phyloP scores from a whole-genome alignment of 768 basidiomycete genomes.

The Termitomyces sp. region DNA sequence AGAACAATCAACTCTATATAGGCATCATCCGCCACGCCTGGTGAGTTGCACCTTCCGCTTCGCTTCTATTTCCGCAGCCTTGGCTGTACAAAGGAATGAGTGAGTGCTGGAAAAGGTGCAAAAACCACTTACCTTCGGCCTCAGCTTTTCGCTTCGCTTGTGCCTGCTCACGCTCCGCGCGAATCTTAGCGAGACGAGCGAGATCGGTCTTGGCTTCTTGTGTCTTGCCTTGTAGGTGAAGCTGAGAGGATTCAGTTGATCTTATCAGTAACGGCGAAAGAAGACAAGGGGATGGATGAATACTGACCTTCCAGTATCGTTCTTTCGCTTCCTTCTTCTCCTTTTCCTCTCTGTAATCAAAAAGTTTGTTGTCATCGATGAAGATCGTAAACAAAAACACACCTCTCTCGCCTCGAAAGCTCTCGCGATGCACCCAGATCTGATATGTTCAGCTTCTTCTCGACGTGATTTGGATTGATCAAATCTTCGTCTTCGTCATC shows the following conservation, averaged over 20 bases:
- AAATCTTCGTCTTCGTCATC: conserved; percentile 63
- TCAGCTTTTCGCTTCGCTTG: conserved; percentile 88
- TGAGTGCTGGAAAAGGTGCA: not conserved
- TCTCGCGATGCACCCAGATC: conserved; percentile 66
- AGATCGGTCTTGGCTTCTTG: conserved; percentile 88
- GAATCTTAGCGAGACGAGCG: conserved; percentile 80
- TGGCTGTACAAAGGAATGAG: conserved; percentile 38
- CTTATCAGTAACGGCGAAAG: not conserved
- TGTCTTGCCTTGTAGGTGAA: conserved; percentile 82
- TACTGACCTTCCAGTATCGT: conserved; percentile 74
- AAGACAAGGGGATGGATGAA: not conserved
- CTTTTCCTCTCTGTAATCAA: conserved; percentile 69
- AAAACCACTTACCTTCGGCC: conserved; percentile 58
- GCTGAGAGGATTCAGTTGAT: conserved; percentile 30
- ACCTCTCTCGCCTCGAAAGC: conserved; percentile 67
- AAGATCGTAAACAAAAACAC: conserved; percentile 3
- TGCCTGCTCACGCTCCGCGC: conserved; percentile 83
- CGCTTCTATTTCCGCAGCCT: conserved; percentile 57
- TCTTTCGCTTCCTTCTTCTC: conserved; percentile 90
- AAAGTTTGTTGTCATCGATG: not conserved
- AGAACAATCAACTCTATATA: not conserved
- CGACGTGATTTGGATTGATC: conserved; percentile 74
- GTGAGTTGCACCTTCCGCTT: conserved; percentile 48
- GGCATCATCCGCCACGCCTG: conserved; percentile 9
- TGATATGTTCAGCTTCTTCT: conserved; percentile 72